Evolutionary conservation across 2,329 filamentous ascomycete species (phyloP).

Genomic region (Phaeoacremonium minimum): DNA sequence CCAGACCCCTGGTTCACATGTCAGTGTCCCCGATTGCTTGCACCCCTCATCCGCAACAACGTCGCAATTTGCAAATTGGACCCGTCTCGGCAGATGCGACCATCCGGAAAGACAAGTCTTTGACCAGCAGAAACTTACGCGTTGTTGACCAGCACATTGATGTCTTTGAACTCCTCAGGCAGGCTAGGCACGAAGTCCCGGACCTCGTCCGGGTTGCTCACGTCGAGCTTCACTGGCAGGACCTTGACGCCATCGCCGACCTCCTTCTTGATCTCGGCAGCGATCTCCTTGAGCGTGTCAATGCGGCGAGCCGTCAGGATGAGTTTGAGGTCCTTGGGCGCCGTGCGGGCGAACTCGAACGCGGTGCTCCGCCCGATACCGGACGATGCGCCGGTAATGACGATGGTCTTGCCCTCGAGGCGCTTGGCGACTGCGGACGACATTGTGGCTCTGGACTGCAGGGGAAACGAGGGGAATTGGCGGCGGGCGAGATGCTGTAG

Average conservation of each 20-base stretch:
- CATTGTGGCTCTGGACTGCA: slow-evolving; percentile 30
- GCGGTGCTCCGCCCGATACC: slow-evolving; percentile 83
- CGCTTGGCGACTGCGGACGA: slow-evolving; percentile 67
- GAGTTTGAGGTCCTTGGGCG: slow-evolving; percentile 73
- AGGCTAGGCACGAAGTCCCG: slow-evolving; percentile 66
- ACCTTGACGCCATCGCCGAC: slow-evolving; percentile 79
- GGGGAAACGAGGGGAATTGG: background rate
- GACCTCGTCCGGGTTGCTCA: slow-evolving; percentile 75
- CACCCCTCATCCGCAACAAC: too few relatives aligned
- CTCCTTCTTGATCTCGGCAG: slow-evolving; percentile 70
- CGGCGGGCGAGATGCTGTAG: slow-evolving; percentile 4
- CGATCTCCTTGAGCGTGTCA: slow-evolving; percentile 72
- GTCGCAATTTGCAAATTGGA: too few relatives aligned
- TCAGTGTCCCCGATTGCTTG: background rate
- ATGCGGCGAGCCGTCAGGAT: slow-evolving; percentile 85
- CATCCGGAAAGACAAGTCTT: too few relatives aligned
- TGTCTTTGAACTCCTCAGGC: slow-evolving; percentile 76
- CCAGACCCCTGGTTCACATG: slow-evolving; percentile 61
- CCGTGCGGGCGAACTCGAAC: slow-evolving; percentile 87
- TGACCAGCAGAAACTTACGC: too few relatives aligned
- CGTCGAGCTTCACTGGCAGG: slow-evolving; percentile 77
- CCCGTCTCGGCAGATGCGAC: too few relatives aligned
- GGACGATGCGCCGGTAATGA: slow-evolving; percentile 89
- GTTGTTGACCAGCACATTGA: slow-evolving; percentile 93
- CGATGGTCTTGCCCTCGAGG: slow-evolving; percentile 86